Evolutionary conservation across 306 rosid genomes (phyloP).

Genomic region (Prinsepia uniflora): DNA sequence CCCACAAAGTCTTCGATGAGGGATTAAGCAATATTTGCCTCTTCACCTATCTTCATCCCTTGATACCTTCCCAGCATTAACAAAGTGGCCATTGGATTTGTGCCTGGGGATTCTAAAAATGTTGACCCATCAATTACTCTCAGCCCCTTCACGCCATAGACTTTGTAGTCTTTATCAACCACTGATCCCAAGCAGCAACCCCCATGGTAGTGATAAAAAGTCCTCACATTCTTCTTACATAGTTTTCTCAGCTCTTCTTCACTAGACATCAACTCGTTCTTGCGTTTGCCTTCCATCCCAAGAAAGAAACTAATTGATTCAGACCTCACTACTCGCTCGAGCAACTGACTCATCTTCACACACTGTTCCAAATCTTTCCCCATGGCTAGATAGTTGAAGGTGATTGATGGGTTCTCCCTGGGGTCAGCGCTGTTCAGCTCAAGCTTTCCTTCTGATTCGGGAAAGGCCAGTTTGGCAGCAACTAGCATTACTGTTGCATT

Average conservation of each 20-base stretch:
- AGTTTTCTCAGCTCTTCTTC: constrained; percentile 35
- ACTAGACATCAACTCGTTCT: constrained; percentile 24
- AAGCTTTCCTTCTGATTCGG: constrained; percentile 49
- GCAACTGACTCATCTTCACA: constrained; percentile 46
- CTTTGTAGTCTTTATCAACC: constrained; percentile 49
- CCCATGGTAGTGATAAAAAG: constrained; percentile 70
- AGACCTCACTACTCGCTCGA: constrained; percentile 45
- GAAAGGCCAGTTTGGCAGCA: constrained; percentile 58
- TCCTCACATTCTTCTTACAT: constrained; percentile 53
- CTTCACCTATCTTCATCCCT: constrained; percentile 57
- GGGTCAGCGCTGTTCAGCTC: constrained; percentile 57
- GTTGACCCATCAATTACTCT: constrained; percentile 70
- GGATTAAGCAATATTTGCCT: constrained; percentile 22
- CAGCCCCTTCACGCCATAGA: constrained; percentile 43
- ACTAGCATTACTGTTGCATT: constrained; percentile 49
- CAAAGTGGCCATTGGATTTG: constrained; percentile 70
- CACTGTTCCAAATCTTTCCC: constrained; percentile 45
- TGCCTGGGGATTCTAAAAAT: constrained; percentile 62
- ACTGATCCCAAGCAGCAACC: constrained; percentile 58
- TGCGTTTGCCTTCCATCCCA: constrained; percentile 33
- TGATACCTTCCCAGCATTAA: constrained; percentile 76
- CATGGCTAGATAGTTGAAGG: constrained; percentile 54
- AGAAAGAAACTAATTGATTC: constrained; percentile 49
- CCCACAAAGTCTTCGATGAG: too few relatives aligned
- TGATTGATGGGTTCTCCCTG: constrained; percentile 54